Percentiles rank a stretch among this genome's conserved stretches.
Evolutionary conservation across 2,329 filamentous ascomycete genomes (phyloP).

Genomic region (Coniochaeta sp.): DNA sequence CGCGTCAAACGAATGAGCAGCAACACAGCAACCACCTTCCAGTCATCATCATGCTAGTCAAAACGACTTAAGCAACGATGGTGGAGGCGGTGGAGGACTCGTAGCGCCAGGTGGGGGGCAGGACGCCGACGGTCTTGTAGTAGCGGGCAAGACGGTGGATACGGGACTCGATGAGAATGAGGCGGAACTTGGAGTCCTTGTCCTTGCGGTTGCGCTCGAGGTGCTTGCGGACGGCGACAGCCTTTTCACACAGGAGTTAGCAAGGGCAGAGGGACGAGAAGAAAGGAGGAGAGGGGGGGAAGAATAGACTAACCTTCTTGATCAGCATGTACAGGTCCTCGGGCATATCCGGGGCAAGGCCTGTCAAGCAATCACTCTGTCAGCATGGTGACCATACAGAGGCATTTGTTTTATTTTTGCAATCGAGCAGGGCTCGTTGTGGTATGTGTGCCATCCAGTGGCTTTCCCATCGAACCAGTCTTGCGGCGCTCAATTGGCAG

Average conservation of each 20-base stretch:
- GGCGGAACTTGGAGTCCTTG: slow-evolving; percentile 99
- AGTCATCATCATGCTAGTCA: slow-evolving; percentile 13
- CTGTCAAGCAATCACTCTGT: slow-evolving; percentile 87
- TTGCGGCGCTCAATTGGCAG: neutral
- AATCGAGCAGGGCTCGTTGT: no score
- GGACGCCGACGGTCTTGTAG: slow-evolving; percentile 92
- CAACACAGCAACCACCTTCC: slow-evolving; percentile 4
- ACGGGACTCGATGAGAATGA: slow-evolving; percentile 99
- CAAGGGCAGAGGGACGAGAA: neutral
- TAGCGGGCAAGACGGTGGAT: slow-evolving; percentile 96
- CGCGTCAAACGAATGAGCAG: neutral
- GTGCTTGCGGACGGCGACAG: slow-evolving; percentile 98
- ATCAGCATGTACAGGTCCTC: slow-evolving; percentile 99
- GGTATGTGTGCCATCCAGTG: slow-evolving; percentile 3
- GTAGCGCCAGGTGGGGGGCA: slow-evolving; percentile 96
- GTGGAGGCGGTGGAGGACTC: slow-evolving; percentile 95
- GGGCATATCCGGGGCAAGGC: slow-evolving; percentile 96
- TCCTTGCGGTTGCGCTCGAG: slow-evolving; percentile 99
- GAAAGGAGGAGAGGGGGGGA: neutral
- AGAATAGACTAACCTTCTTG: no score
- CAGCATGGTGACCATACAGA: slow-evolving; percentile 84
- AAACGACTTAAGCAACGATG: slow-evolving; percentile 72
- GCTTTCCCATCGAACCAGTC: neutral
- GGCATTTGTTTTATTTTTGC: no score
- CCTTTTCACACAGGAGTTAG: no score